A percentile compares a stretch with the other conserved stretches of the same genome.
Conservation (phyloP, 495 filamentous ascomycete genomes). For the Choiromyces venosus region DNA sequence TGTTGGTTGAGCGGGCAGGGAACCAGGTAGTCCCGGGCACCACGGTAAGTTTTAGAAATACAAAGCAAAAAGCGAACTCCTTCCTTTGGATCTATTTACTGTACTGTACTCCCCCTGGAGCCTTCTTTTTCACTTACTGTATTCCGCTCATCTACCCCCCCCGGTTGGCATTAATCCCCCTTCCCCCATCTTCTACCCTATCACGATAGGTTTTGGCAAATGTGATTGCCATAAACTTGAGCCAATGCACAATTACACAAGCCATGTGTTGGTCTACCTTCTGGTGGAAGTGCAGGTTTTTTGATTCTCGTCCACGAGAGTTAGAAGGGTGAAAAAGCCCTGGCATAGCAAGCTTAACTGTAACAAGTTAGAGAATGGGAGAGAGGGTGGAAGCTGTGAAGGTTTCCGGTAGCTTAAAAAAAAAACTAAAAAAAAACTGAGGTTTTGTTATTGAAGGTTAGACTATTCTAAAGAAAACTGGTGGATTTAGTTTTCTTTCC, state of each 20-base stretch:
- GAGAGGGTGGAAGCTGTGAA: neutral
- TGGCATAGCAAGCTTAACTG: neutral
- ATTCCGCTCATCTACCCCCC: neutral
- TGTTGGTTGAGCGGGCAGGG: neutral
- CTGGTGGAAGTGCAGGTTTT: neutral
- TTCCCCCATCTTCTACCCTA: neutral
- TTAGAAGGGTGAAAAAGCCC: neutral
- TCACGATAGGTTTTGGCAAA: neutral
- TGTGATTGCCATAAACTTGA: slow-evolving; percentile 2
- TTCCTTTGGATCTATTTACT: neutral
- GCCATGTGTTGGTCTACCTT: neutral
- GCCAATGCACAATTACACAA: slow-evolving; percentile 3
- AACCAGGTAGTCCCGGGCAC: neutral
- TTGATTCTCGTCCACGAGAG: neutral
- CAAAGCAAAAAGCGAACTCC: neutral
- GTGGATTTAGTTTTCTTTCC: neutral
- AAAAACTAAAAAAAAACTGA: too few relatives aligned
- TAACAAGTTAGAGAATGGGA: neutral
- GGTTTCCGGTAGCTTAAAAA: neutral
- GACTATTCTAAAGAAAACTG: neutral
- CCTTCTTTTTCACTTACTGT: too few relatives aligned
- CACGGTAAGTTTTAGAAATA: neutral
- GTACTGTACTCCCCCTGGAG: neutral
- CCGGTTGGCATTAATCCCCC: neutral
- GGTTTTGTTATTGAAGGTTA: neutral